Evolutionary conservation across 768 basidiomycete genomes (phyloP), one percentile per base, ranked within the genome.

Genomic region (Mycena venus): DNA sequence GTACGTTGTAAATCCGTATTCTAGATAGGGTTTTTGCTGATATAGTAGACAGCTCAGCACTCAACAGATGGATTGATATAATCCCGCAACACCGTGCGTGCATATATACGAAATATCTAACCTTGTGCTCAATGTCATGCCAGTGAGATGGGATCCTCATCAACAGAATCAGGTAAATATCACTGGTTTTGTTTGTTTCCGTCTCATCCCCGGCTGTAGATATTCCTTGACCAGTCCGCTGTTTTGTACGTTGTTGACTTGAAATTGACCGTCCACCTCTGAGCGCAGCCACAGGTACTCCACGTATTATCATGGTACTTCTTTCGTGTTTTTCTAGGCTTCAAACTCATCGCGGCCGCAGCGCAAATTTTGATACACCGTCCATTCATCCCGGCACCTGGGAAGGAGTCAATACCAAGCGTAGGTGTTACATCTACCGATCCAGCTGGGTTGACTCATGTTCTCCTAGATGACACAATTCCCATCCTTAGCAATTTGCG

Each of bases 381-480:
- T 25, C 47, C 61, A 8, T 71, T 68, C 29, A 75, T 8, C 59
- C 74, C n/a, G n/a, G n/a, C n/a, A n/a, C n/a, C n/a, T 6, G 71
- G 71, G 0, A 65, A 67, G 15, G 44, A 51, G 14, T 17, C 70
- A 3, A 11, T 29, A 32, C 7, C 53, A 19, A 21, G 19, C 19
- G 55, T 59, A 32, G 1, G 34, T 62, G 10, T 27, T 29, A 4
- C 47, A 0, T 4, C 3, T 2, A 38, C 10, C 19, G 14, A 27
- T 25, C 38, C 23, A 47, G 29, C 44, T 59, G 9, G 2, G 7
- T 27, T n/a, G 1, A 25, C 23, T 15, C 12, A 32, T 87, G 42
- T 86, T 88, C 21, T 86, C 86, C n/a, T 27, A 23, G 31, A 21
- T 32, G 90, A 84, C 88, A 65, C 88, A n/a, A 0, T 71, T 72